These are phyloP conservation scores for Crepidotus variabilis DNA, from an alignment of 768 basidiomycete genomes.

Conservation along the genomic window DNA sequence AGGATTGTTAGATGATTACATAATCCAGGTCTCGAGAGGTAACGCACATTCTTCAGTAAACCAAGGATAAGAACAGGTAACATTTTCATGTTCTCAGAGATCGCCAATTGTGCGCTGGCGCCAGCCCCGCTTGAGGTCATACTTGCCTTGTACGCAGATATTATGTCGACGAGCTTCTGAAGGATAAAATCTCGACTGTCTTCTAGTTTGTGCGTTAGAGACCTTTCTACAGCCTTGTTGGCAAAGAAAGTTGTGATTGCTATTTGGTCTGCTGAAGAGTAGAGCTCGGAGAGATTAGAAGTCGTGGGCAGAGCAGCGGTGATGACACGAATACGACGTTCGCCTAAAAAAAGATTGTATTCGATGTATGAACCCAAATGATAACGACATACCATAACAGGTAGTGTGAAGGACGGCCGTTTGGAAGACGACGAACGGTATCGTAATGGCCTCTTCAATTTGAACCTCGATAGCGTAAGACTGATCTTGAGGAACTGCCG, in stretches of 20 bases:
- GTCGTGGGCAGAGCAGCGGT: conserved; percentile 88
- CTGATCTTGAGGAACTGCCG: conserved; percentile 94
- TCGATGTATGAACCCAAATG: neutral
- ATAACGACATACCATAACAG: conserved; percentile 62
- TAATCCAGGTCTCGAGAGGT: neutral
- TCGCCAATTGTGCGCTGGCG: conserved; percentile 89
- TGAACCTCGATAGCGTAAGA: conserved; percentile 95
- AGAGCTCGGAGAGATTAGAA: conserved; percentile 82
- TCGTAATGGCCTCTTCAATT: conserved; percentile 89
- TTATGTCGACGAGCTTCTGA: conserved; percentile 80
- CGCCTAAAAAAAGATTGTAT: conserved; percentile 34
- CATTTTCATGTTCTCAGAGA: conserved; percentile 93
- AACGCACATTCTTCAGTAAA: conserved; percentile 85
- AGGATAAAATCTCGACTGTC: conserved; percentile 83
- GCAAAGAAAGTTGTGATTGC: conserved; percentile 81
- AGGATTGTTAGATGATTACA: conserved; percentile 1
- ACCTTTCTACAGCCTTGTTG: conserved; percentile 91
- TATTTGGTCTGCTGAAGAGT: conserved; percentile 86
- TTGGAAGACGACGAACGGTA: conserved; percentile 91
- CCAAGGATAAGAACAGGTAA: conserved; percentile 88
- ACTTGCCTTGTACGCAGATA: conserved; percentile 88
- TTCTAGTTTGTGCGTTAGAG: conserved; percentile 81
- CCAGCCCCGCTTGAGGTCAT: conserved; percentile 94
- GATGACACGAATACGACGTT: conserved; percentile 88
- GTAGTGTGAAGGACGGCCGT: conserved; percentile 94